Evolutionary conservation across 768 basidiomycete species (phyloP), one percentile per base, ranked within the genome.

Genomic region (Tephrocybe sp.): DNA sequence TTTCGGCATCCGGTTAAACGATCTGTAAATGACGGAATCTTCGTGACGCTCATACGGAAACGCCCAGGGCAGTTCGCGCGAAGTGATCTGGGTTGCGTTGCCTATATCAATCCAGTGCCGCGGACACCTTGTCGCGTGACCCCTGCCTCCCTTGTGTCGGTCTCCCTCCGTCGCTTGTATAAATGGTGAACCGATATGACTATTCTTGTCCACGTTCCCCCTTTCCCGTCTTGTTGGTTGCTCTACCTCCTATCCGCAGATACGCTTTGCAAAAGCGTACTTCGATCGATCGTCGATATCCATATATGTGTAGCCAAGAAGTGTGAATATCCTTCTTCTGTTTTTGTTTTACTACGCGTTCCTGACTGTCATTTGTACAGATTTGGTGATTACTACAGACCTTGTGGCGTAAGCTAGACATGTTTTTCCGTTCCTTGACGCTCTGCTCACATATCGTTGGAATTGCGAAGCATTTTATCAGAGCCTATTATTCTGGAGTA

Each of bases 401-500:
- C 63, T n/a, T 76, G 74, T 60, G 64, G 65, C 54, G 75, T 74
- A 65, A 58, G 71, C 49, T 56, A 17, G 32, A 43, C 57, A 58
- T 49, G 44, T 58, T 43, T 33, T 58, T 17, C 25, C 28, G 48
- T 49, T 49, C 42, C 37, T 39, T 51, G 52, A 46, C 45, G 11
- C 36, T 40, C 34, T 37, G 23, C 32, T 60, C 21, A 55, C 39
- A 11, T 38, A 48, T 32, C 34, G 21, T 36, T 18, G 33, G 25
- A 32, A 42, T 43, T 44, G 6, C 41, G 41, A 59, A 88, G 86
- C 84, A 86, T 66, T 87, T 84, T 64, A 74, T 86, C 42, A 72
- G 73, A 32, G 60, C 73, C 23, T 88, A 87, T 58, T 83, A 85
- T 58, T 80, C 84, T 0, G 86, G 88, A 28, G 68, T 74, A 50